Conservation (phyloP, 2,329 filamentous ascomycete species). For the Fusarium lateritium region DNA sequence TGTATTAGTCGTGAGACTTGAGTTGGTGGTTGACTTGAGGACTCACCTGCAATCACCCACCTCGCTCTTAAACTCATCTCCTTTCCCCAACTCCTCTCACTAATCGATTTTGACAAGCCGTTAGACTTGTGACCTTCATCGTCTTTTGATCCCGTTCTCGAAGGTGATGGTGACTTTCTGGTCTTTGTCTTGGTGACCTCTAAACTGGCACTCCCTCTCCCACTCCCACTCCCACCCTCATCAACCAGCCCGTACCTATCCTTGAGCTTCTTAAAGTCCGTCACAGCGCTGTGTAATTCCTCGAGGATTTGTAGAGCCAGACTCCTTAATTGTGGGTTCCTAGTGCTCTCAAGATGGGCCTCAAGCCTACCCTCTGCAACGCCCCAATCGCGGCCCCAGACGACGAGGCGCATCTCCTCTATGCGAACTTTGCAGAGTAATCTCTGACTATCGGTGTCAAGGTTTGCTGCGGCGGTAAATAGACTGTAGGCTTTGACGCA, state of each 20-base stretch:
- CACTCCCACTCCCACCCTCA: conserved; percentile 29
- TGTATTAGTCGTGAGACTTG: conserved; percentile 4
- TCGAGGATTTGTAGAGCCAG: conserved; percentile 60
- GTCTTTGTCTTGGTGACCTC: conserved; percentile 32
- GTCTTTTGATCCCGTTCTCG: conserved; percentile 44
- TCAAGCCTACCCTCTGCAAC: conserved; percentile 62
- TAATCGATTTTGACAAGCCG: conserved; percentile 32
- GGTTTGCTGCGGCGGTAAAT: conserved; percentile 59
- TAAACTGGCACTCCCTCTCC: conserved; percentile 6
- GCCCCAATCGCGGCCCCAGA: conserved; percentile 65
- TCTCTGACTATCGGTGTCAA: conserved; percentile 61
- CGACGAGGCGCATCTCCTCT: conserved; percentile 64
- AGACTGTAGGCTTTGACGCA: conserved; percentile 63
- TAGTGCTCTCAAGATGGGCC: conserved; percentile 57
- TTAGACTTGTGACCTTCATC: conserved; percentile 41
- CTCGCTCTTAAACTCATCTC: conserved; percentile 56
- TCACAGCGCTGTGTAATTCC: conserved; percentile 61
- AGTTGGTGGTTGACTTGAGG: not conserved
- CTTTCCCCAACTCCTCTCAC: conserved; percentile 54
- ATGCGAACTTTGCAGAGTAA: conserved; percentile 65
- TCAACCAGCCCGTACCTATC: conserved; percentile 60
- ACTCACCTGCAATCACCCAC: conserved; percentile 61
- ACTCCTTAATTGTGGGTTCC: conserved; percentile 56
- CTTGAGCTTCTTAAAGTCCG: conserved; percentile 59
- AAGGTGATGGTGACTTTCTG: conserved; percentile 41